A percentile compares a stretch with the other conserved stretches of the same genome.
These are phyloP conservation scores for Ustilago shanxiensis DNA, from an alignment of 1,284 basidiomycete species.

Conservation along the genomic window DNA sequence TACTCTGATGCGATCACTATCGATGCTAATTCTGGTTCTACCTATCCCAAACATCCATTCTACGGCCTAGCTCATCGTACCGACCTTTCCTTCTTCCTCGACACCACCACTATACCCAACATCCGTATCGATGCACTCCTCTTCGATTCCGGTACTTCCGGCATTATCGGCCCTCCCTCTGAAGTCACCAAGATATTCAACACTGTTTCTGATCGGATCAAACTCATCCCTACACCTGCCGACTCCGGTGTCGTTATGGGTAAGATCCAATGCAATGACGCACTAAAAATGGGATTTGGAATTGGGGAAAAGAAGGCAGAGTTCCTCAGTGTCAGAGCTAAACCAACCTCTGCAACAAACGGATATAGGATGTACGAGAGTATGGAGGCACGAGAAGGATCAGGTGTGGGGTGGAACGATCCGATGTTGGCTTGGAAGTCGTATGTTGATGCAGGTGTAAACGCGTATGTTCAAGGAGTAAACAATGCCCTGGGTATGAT, in stretches of 20 bases:
- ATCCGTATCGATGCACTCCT: conserved; percentile 32
- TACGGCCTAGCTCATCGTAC: conserved; percentile 41
- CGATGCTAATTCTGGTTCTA: conserved; percentile 18
- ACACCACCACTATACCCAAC: neutral
- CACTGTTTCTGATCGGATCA: neutral
- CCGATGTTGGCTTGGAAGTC: conserved; percentile 1
- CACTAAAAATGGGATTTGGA: conserved; percentile 11
- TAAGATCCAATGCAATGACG: neutral
- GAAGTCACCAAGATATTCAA: conserved; percentile 37
- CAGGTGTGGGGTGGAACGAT: no score
- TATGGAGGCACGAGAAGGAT: no score
- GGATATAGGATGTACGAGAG: neutral
- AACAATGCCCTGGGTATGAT: neutral
- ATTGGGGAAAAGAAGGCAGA: conserved; percentile 4
- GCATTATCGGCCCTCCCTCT: conserved; percentile 27
- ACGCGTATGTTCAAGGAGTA: neutral
- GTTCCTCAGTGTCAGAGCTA: conserved; percentile 9
- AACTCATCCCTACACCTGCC: neutral
- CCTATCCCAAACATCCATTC: conserved; percentile 21
- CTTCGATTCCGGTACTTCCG: conserved; percentile 36
- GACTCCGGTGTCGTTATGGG: conserved; percentile 4
- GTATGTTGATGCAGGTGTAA: conserved; percentile 14
- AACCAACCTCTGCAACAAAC: no score
- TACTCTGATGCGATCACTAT: conserved; percentile 3
- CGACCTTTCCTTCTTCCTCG: conserved; percentile 23